Evolutionary conservation across 768 basidiomycete species (phyloP).

Genomic region (Tricholoma terreum): DNA sequence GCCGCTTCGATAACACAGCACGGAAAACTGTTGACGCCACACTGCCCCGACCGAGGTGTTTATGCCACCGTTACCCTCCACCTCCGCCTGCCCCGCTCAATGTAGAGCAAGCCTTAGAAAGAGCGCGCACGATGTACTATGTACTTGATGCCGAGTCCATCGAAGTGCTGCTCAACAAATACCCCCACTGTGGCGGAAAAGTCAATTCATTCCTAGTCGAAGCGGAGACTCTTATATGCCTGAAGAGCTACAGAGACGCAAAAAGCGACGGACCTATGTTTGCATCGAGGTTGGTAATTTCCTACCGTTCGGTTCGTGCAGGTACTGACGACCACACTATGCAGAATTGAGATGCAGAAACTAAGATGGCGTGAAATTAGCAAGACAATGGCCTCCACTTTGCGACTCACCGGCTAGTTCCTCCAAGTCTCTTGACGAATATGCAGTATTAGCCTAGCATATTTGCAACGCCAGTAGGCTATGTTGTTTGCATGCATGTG

Average conservation of each 20-base stretch:
- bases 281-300: neutral
- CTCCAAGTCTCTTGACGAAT: too few species aligned
- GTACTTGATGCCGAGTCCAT: neutral
- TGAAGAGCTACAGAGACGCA: neutral
- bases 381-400: too few species aligned
- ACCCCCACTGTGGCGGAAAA: neutral
- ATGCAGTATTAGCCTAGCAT: too few species aligned
- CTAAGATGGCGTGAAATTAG: too few species aligned
- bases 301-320: neutral
- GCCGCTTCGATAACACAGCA: neutral
- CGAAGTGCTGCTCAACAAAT: neutral
- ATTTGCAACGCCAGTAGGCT: too few species aligned
- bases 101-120: neutral
- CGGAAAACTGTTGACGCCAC: neutral
- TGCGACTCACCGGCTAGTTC: too few species aligned
- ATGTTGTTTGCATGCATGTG: too few species aligned
- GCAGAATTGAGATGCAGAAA: neutral
- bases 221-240: neutral
- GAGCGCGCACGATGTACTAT: neutral
- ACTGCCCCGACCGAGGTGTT: neutral
- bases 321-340: neutral
- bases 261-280: neutral
- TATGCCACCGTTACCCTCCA: neutral
- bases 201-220: neutral
- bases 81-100: neutral